Base-by-base conservation (phyloP, 2,329 filamentous ascomycete genomes). In the Hirsutella thompsonii region DNA sequence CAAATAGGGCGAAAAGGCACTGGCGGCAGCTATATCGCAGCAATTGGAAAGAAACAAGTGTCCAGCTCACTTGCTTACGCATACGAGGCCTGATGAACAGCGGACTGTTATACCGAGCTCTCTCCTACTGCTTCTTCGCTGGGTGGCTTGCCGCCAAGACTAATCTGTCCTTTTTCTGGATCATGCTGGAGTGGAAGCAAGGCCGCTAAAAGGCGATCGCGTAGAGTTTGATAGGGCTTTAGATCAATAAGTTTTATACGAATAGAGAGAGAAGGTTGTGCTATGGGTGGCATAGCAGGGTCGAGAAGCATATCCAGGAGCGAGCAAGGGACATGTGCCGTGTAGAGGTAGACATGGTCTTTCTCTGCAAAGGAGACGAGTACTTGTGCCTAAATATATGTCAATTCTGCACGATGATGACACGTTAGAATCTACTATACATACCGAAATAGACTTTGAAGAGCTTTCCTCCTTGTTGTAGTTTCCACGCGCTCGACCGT, bases 341-440 rank as follows among this genome's bases (percentile, higher is more conserved):
- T 38, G 23, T 41, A 44, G 20, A 44, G 38, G 21, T 41, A 36
- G 18, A 44, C n/a, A 23, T 19, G 18, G 26, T 41, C 36, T 21
- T 30, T 32, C 5, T 39, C 19, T 9, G 32, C 26, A 4, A 23
- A 37, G 14, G 39, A 36, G 3, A 26, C 23, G 6, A 41, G 29
- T 5, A 41, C 32, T 8, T 32, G 14, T n/a, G 32, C 26, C 39
- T 41, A 9, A 8, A 11, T 29, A 14, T 16, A 8, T 9, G 6
- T 16, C 32, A 8, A 5, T 18, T 34, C 5, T 34, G n/a, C 23
- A 26, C 11, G 23, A 26, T 26, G 23, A 26, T 26, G 23, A 26
- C 4, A 36, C 13, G 33, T 9, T 23, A 20, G 18, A 11, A 26
- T 6, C 6, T 6, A 11, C 11, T 26, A 26, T 26, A 11, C 33